phyloP scores from a whole-genome alignment of 1,284 basidiomycete genomes.

The Cutaneotrichosporon dermatis region DNA sequence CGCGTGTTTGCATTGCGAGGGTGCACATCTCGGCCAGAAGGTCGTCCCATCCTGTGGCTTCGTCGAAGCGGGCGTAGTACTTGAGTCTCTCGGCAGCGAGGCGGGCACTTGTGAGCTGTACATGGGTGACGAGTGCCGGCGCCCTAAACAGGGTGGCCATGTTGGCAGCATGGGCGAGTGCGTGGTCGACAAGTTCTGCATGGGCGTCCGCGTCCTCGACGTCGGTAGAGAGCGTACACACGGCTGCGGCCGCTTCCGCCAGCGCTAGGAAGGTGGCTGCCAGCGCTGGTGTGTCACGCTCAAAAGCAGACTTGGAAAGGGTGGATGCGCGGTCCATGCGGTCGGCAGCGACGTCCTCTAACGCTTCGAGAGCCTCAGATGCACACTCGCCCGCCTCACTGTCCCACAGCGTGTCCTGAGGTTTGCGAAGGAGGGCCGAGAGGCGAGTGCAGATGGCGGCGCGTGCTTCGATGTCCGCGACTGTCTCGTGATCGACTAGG shows the following conservation, averaged over 20 bases:
- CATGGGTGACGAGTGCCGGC: slow-evolving; percentile 40
- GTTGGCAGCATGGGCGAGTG: slow-evolving; percentile 44
- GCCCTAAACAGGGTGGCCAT: slow-evolving; percentile 40
- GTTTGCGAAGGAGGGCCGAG: slow-evolving; percentile 24
- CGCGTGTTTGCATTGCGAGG: slow-evolving; percentile 37
- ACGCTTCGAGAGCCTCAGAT: slow-evolving; percentile 31
- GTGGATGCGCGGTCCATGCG: slow-evolving; percentile 39
- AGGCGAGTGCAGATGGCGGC: slow-evolving; percentile 29
- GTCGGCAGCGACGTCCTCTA: slow-evolving; percentile 45
- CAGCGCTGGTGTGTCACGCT: slow-evolving; percentile 32
- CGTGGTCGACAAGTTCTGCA: slow-evolving; percentile 43
- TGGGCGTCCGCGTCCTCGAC: slow-evolving; percentile 34
- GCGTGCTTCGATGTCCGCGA: slow-evolving; percentile 25
- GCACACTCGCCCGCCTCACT: slow-evolving; percentile 35
- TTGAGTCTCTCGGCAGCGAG: slow-evolving; percentile 36
- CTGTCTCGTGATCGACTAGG: slow-evolving; percentile 9
- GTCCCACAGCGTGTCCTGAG: slow-evolving; percentile 24
- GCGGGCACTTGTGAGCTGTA: slow-evolving; percentile 40
- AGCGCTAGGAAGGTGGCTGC: slow-evolving; percentile 42
- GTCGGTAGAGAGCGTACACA: slow-evolving; percentile 32
- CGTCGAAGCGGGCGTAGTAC: slow-evolving; percentile 36
- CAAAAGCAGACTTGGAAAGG: slow-evolving; percentile 26
- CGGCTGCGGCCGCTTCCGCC: slow-evolving; percentile 32
- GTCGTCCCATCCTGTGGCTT: slow-evolving; percentile 42
- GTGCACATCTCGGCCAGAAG: slow-evolving; percentile 40